A percentile compares a stretch with the other conserved stretches of the same genome.
Conservation (phyloP, 2,329 filamentous ascomycete genomes). For the Exophiala viscosa region DNA sequence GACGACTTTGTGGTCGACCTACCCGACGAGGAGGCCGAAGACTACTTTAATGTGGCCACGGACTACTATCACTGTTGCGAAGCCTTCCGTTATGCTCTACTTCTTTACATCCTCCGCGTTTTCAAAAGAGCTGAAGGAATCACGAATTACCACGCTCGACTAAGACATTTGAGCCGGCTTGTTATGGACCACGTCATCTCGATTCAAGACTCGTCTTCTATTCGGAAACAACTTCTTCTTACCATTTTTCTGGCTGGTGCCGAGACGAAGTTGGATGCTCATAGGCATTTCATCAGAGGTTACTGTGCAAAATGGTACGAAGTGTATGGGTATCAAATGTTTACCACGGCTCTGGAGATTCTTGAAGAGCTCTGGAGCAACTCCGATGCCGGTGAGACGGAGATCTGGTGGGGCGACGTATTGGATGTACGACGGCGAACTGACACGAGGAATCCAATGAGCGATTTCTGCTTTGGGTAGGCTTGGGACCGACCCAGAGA, state of each 20-base stretch:
- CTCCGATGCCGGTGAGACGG: neutral
- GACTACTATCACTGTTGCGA: neutral
- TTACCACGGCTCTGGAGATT: neutral
- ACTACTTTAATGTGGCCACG: neutral
- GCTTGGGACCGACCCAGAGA: too few relatives aligned
- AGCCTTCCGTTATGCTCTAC: neutral
- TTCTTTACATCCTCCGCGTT: neutral
- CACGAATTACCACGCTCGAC: neutral
- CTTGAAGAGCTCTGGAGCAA: neutral
- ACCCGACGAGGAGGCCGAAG: neutral
- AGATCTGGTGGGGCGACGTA: constrained; percentile 1
- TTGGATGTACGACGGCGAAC: neutral
- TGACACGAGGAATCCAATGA: neutral
- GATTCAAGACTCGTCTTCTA: neutral
- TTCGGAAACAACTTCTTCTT: neutral
- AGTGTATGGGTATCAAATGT: neutral
- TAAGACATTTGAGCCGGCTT: neutral
- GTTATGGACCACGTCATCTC: neutral
- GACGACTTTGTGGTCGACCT: neutral
- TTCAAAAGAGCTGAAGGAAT: neutral
- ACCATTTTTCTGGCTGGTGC: neutral
- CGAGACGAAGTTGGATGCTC: neutral
- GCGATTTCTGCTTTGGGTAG: constrained; percentile 7
- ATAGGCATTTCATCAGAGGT: neutral
- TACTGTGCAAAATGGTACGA: neutral